phyloP scores from a whole-genome alignment of 768 basidiomycete genomes.

The Exsudoporus frostii region DNA sequence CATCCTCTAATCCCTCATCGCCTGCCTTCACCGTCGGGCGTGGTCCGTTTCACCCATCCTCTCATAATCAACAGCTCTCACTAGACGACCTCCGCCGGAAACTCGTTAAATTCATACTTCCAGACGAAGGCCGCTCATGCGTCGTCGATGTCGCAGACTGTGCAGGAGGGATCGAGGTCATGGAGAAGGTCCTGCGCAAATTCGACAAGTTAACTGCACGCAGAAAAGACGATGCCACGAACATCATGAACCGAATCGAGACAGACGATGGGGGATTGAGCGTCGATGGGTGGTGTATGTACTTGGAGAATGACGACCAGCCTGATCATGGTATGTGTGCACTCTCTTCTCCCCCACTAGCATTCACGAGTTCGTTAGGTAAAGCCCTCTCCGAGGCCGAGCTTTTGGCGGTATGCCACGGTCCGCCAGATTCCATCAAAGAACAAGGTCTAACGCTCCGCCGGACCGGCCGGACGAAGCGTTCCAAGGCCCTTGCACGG shows the following conservation, averaged over 20 bases:
- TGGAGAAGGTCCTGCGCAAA: slow-evolving; percentile 88
- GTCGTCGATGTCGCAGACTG: slow-evolving; percentile 83
- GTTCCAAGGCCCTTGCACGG: slow-evolving; percentile 39
- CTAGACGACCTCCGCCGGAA: slow-evolving; percentile 80
- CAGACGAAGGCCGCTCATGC: slow-evolving; percentile 74
- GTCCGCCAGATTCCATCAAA: slow-evolving; percentile 71
- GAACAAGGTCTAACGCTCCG: slow-evolving; percentile 79
- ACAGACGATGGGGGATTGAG: slow-evolving; percentile 72
- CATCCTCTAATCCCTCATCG: slow-evolving; percentile 41
- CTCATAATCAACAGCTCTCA: slow-evolving; percentile 45
- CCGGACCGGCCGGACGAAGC: slow-evolving; percentile 43
- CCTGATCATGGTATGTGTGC: slow-evolving; percentile 47
- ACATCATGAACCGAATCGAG: slow-evolving; percentile 52
- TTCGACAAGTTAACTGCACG: slow-evolving; percentile 62
- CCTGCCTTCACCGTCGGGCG: slow-evolving; percentile 57
- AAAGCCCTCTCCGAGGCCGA: slow-evolving; percentile 79
- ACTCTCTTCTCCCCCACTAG: background rate
- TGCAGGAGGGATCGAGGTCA: slow-evolving; percentile 76
- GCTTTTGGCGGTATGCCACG: slow-evolving; percentile 79
- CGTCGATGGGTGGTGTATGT: slow-evolving; percentile 90
- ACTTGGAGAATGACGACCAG: slow-evolving; percentile 56
- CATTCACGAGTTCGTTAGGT: slow-evolving; percentile 36
- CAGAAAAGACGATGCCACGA: slow-evolving; percentile 42
- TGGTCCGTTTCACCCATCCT: slow-evolving; percentile 52
- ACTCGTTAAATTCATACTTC: slow-evolving; percentile 83